Evolutionary conservation across 208 protist genomes (phyloP).

Genomic region (Strigomonas oncopelti): DNA sequence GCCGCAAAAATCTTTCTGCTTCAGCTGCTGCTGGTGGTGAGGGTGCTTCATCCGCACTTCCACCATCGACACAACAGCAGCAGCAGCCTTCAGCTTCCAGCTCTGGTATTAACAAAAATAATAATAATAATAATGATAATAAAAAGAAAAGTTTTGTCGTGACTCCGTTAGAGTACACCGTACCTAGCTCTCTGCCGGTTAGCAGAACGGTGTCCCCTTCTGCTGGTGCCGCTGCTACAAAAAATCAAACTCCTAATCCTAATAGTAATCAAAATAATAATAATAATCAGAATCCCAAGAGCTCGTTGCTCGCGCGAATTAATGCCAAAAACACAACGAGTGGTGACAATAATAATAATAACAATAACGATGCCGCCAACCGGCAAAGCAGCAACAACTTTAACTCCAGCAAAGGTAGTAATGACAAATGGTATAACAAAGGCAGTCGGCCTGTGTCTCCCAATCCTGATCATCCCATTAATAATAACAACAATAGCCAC

Average conservation of each 20-base stretch:
- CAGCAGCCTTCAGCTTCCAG: background rate
- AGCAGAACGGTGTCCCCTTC: background rate
- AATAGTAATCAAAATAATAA: background rate
- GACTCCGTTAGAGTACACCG: background rate
- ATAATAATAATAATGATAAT: background rate
- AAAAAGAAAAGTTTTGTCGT: background rate
- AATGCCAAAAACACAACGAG: background rate
- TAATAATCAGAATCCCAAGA: background rate
- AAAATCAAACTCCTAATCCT: background rate
- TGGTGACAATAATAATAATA: background rate
- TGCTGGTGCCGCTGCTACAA: background rate
- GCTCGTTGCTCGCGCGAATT: background rate
- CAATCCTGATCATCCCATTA: too few species aligned
- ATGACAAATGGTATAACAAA: too few species aligned
- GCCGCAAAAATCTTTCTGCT: background rate
- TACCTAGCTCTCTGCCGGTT: background rate
- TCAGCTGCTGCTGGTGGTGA: too few species aligned
- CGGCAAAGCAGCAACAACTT: too few species aligned
- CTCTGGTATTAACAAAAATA: background rate
- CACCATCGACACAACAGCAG: too few species aligned
- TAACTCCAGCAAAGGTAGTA: too few species aligned
- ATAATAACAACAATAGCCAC: too few species aligned
- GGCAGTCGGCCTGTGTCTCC: too few species aligned
- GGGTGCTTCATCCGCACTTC: too few species aligned
- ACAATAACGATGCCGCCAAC: too few species aligned